Conservation (phyloP, 768 basidiomycete species). For the Hygrocybe punicea region DNA sequence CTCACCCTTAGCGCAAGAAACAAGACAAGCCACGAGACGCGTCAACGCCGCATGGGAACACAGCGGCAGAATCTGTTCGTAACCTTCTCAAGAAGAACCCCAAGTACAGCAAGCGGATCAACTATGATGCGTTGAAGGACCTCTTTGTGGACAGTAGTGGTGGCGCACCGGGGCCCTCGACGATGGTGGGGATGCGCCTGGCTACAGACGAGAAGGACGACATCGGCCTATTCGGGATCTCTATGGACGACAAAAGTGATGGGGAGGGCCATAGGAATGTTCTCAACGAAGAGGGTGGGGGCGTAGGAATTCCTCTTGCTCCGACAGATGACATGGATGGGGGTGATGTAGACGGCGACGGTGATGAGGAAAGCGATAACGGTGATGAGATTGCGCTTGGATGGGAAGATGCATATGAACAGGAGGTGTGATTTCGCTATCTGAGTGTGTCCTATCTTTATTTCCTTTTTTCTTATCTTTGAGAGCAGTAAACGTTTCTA, state of each 20-base stretch:
- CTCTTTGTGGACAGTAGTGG: constrained; percentile 67
- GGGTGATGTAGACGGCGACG: constrained; percentile 31
- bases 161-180: constrained; percentile 17
- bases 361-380: constrained; percentile 49
- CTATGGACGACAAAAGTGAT: no score
- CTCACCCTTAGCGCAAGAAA: constrained; percentile 54
- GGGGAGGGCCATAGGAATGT: background rate
- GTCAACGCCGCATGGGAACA: constrained; percentile 62
- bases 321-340: constrained; percentile 45
- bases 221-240: background rate
- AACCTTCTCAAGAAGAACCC: constrained; percentile 80
- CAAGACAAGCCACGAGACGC: constrained; percentile 65
- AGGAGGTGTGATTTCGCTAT: constrained; percentile 63
- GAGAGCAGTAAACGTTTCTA: no score
- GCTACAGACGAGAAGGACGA: background rate
- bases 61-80: constrained; percentile 73
- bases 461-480: no score
- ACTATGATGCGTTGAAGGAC: constrained; percentile 84
- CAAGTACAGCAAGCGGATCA: constrained; percentile 89
- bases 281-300: background rate
- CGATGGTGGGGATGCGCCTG: constrained; percentile 12
- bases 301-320: constrained; percentile 15
- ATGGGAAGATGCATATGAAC: constrained; percentile 61
- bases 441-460: no score
- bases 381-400: constrained; percentile 49